Percentiles rank a stretch among this genome's conserved stretches.
phyloP scores from a whole-genome alignment of 306 rosid genomes.

The Cicer cuneatum region DNA sequence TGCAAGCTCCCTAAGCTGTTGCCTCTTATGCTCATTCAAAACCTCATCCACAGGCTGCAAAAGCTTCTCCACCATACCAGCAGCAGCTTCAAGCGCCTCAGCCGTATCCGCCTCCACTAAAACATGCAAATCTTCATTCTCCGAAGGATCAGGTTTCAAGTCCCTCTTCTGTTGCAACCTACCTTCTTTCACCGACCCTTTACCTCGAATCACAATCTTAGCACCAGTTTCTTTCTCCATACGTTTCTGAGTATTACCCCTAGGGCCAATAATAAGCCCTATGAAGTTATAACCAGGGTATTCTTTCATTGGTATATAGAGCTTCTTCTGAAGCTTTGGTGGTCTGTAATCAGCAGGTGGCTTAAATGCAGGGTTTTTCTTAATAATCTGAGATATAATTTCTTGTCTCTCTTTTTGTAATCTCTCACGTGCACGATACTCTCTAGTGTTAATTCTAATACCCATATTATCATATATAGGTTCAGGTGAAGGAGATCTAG shows the following conservation, averaged over 20 bases:
- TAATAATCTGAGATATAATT: slow-evolving; percentile 88
- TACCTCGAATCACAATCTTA: slow-evolving; percentile 92
- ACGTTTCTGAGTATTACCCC: slow-evolving; percentile 97
- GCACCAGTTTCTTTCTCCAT: slow-evolving; percentile 99
- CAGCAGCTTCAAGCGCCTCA: slow-evolving; percentile 94
- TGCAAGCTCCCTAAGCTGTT: slow-evolving; percentile 95
- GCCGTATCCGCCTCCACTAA: slow-evolving; percentile 92
- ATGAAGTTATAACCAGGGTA: slow-evolving; percentile 96
- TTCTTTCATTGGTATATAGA: slow-evolving; percentile 95
- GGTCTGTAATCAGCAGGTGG: slow-evolving; percentile 98
- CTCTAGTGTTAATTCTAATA: slow-evolving; percentile 88
- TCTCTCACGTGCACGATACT: slow-evolving; percentile 92
- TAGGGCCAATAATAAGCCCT: slow-evolving; percentile 93
- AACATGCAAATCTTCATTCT: slow-evolving; percentile 96
- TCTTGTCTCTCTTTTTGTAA: slow-evolving; percentile 92
- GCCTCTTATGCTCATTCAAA: slow-evolving; percentile 97
- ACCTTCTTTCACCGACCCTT: slow-evolving; percentile 95
- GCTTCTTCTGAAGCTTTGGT: slow-evolving; percentile 98
- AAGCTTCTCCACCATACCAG: slow-evolving; percentile 98
- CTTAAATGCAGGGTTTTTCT: slow-evolving; percentile 91
- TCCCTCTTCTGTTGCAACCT: slow-evolving; percentile 97
- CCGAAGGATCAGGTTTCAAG: slow-evolving; percentile 87
- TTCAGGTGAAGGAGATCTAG: slow-evolving; percentile 95
- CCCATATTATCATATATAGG: slow-evolving; percentile 96
- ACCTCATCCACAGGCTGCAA: slow-evolving; percentile 99